Conservation (phyloP, 208 protist species). For the Paratrypanosoma confusum region DNA sequence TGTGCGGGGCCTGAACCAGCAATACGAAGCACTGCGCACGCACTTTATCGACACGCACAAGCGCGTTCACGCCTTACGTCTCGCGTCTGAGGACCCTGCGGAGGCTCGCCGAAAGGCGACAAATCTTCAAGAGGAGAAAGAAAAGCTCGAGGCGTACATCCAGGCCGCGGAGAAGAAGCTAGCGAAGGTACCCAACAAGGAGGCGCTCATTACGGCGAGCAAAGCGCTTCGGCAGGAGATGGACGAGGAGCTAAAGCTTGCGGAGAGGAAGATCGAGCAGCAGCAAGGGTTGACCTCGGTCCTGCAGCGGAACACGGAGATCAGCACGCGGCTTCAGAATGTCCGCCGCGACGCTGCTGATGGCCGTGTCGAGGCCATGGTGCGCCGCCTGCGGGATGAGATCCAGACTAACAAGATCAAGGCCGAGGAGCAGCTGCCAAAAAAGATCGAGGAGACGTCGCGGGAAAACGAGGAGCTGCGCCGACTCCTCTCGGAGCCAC, state of each 20-base stretch:
- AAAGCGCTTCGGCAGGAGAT: slow-evolving; percentile 52
- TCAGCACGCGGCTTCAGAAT: slow-evolving; percentile 74
- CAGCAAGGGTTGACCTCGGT: slow-evolving; percentile 65
- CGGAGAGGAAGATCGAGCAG: slow-evolving; percentile 70
- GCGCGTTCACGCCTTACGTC: slow-evolving; percentile 63
- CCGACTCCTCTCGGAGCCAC: slow-evolving; percentile 68
- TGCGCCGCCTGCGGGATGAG: slow-evolving; percentile 77
- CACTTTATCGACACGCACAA: slow-evolving; percentile 78
- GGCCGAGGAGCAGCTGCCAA: slow-evolving; percentile 78
- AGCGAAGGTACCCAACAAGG: slow-evolving; percentile 46
- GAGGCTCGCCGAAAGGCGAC: slow-evolving; percentile 61
- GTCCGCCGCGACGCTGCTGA: slow-evolving; percentile 69
- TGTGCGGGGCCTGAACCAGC: slow-evolving; percentile 65
- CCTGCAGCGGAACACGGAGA: slow-evolving; percentile 55
- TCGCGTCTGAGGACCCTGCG: slow-evolving; percentile 59
- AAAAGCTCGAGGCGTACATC: slow-evolving; percentile 60
- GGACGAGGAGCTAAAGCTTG: slow-evolving; percentile 59
- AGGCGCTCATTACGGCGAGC: slow-evolving; percentile 62
- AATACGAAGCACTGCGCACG: slow-evolving; percentile 69
- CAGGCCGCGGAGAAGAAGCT: slow-evolving; percentile 69
- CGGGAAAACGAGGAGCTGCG: slow-evolving; percentile 69
- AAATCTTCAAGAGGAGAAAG: slow-evolving; percentile 65
- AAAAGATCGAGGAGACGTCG: slow-evolving; percentile 58
- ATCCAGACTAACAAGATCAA: slow-evolving; percentile 80
- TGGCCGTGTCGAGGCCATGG: slow-evolving; percentile 71